These are phyloP conservation scores for Amylocystis lapponica DNA, from an alignment of 768 basidiomycete species.

Conservation along the genomic window DNA sequence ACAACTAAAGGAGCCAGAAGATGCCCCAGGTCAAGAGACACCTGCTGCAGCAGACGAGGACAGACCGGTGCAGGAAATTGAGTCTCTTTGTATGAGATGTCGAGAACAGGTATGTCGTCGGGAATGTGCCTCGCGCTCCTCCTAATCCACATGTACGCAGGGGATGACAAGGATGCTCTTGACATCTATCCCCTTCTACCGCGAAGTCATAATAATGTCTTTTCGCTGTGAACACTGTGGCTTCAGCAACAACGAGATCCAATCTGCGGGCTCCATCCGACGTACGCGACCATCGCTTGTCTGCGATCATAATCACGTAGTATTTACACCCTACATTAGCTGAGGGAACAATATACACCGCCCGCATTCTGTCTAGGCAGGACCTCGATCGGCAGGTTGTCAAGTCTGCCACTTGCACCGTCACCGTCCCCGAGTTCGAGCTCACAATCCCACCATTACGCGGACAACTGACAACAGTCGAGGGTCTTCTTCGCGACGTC, in stretches of 20 bases:
- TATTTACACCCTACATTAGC: constrained; percentile 41
- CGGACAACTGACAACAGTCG: constrained; percentile 95
- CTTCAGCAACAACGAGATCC: constrained; percentile 85
- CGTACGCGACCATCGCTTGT: constrained; percentile 41
- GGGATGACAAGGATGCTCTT: constrained; percentile 84
- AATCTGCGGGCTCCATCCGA: constrained; percentile 81
- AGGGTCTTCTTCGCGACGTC: constrained; percentile 84
- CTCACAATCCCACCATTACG: constrained; percentile 85
- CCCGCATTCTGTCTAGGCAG: constrained; percentile 60
- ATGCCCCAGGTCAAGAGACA: constrained; percentile 9
- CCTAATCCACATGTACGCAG: constrained; percentile 35
- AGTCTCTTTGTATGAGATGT: constrained; percentile 93
- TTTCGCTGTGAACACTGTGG: constrained; percentile 96
- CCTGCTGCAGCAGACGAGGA: constrained; percentile 43
- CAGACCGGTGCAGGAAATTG: constrained; percentile 72
- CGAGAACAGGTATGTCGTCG: constrained; percentile 66
- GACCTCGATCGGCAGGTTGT: constrained; percentile 94
- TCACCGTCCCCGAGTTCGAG: constrained; percentile 82
- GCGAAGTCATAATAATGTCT: constrained; percentile 92
- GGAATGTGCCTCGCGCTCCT: not conserved
- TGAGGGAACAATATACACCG: constrained; percentile 80
- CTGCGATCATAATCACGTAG: not conserved
- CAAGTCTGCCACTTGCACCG: constrained; percentile 76
- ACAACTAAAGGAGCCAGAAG: constrained; percentile 9
- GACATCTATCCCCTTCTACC: constrained; percentile 92